phyloP scores from a whole-genome alignment of 148 eudicot species.

The Beta vulgaris region DNA sequence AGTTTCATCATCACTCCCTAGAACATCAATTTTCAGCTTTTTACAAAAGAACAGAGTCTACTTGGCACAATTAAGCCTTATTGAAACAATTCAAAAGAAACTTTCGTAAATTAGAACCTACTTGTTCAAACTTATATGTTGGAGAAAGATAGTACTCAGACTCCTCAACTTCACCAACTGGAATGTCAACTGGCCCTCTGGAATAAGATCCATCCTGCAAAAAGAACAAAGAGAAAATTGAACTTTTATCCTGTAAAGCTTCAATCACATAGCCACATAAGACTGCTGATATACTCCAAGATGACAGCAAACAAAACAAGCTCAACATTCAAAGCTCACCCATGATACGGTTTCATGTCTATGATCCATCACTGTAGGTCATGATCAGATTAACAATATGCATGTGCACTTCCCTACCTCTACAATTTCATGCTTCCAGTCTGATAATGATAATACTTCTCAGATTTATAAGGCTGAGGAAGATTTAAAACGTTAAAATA shows the following conservation, averaged over 20 bases:
- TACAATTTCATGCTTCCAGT: background rate
- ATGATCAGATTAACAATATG: background rate
- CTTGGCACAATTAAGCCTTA: background rate
- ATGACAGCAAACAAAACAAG: background rate
- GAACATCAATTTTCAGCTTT: background rate
- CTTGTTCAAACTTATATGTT: slow-evolving; percentile 93
- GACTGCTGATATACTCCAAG: background rate
- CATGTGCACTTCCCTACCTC: background rate
- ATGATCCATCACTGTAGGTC: background rate
- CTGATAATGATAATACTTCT: background rate
- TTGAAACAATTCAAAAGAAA: background rate
- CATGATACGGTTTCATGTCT: background rate
- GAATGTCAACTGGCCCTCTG: slow-evolving; percentile 94
- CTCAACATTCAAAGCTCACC: background rate
- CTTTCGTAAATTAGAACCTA: slow-evolving; percentile 30
- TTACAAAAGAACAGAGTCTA: background rate
- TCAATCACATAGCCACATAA: background rate
- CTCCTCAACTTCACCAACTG: slow-evolving; percentile 66
- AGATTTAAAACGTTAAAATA: background rate
- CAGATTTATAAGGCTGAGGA: background rate
- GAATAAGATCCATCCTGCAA: slow-evolving; percentile 97
- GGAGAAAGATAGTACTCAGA: slow-evolving; percentile 76
- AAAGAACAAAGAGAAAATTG: background rate
- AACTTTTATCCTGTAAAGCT: background rate
- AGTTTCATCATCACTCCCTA: background rate